Base-by-base conservation (phyloP, 2,329 filamentous ascomycete genomes). In the Epicoccum nigrum region DNA sequence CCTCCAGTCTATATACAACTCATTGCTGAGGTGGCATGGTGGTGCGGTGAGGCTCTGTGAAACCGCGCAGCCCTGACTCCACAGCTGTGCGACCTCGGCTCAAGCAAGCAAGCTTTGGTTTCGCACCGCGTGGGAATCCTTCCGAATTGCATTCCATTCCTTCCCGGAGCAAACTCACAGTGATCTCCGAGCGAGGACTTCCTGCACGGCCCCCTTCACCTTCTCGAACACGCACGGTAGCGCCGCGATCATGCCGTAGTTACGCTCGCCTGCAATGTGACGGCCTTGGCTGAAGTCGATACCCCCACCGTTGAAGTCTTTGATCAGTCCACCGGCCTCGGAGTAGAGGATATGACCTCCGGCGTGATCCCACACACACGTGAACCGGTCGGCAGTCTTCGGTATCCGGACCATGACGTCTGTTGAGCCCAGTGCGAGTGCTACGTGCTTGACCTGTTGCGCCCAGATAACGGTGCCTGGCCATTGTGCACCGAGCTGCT, bases 301-400 rank as follows among this genome's bases (percentile, higher is more conserved):
- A 3, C 71, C 59, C 28, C 72, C 77, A 1, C 81, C 81, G 23
- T 79, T 66, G 35, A 83, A 64, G 63, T 84, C 81, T 2, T 74
- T 79, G 19, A 83, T 75, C 40, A 73, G 68, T 7, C 77, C 79
- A 6, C 81, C 81, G 1, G 77, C 72, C 60, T 83, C 81, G 47
- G 77, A 65, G 45, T 74, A 78, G 34, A 83, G 73, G 20, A 83
- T 62, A 58, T 80, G 77, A 0, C 80, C 81, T 4, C 80, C 81
- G 1, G 79, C 79, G 65, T 83, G 81, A 63, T 83, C 81, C 81
- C 81, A 83, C n/a, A 81, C 70, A 49, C 76, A 76, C 1, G 78
- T 79, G 38, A 74, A 78, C 54, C 80, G 74, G 7, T 68, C 65
- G 25, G 68, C 57, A 3, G 74, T 73, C 45, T 70, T 71, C 7